Evolutionary conservation across 148 eudicot species (phyloP), one percentile per base, ranked within the genome.

Genomic region (Chenopodium formosanum): DNA sequence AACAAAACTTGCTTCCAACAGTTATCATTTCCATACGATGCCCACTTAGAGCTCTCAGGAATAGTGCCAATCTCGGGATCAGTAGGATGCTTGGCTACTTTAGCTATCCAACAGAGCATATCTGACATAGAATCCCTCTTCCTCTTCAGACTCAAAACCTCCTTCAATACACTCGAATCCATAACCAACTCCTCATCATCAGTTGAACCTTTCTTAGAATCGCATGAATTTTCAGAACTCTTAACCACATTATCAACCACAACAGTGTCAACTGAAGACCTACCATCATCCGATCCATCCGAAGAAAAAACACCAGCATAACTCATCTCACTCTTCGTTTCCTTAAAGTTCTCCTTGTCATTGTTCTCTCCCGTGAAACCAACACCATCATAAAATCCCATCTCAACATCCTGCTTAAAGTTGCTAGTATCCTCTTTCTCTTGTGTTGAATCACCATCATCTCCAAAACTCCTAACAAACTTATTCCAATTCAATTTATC

Each of bases 1-100:
- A 78, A 75, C 78, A 95, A 78, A 76, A 88, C 87, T 87, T 89
- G 94, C 89, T 92, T 93, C 99, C 97, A 91, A 14, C 23, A 48
- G 29, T 84, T 73, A 56, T 93, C 92, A 69, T 56, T 78, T 16
- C 93, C 91, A 87, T 86, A 86, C 20, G 31, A 40, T 73, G 88
- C 90, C 97, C 94, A 94, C 82, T 86, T 89, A 16, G 87, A 80
- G 56, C 80, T 84, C 71, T 90, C 89, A 1, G 98, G 99, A 77
- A 96, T 77, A 3, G 77, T 73, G n/a, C 89, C 97, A 80, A 89
- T 71, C 62, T 70, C 83, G 48, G 83, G 87, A 83, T 91, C 83
- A 80, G 90, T 88, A 65, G 98, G 98, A 86, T 94, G 83, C 83
- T 85, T 96, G 9, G 97, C 97, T 78, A 88, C 90, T 63, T 84